Base-by-base conservation (phyloP, 2,329 filamentous ascomycete species). In the Harringtonia aguacate region DNA sequence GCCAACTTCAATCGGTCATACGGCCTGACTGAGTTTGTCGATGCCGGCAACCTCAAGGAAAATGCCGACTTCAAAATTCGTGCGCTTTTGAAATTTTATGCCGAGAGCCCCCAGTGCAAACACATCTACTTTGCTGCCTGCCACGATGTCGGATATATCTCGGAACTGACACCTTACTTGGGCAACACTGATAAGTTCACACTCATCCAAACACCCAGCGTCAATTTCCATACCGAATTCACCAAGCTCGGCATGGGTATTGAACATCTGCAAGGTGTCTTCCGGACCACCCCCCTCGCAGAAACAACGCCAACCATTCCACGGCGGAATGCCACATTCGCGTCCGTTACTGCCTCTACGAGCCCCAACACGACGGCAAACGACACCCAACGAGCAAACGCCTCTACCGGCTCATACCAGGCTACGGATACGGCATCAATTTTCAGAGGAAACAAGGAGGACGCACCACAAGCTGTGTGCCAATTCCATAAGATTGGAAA, bases 121-220 rank as follows among this genome's bases (percentile, higher is more conserved):
- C 77, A 80, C 54, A 77, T 83, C 30, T 75, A 74, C 53, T 75
- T 79, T 46, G 79, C 75, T 6, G 76, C 70, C 33, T 81, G 77
- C 52, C 76, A 81, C 50, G 74, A 81, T 51, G 64, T 64, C 21
- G 70, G 71, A 41, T 79, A 81, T 54, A 59, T 78, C 37, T 68
- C 72, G 8, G 66, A 78, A 39, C 61, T 82, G 22, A 70, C 66
- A 6, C 70, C 72, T 8, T 72, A 73, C 52, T 61, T 60, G 36
- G 69, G 68, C 36, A 64, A 67, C 46, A 56, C 59, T 8, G 65
- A 73, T 21, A 67, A 68, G 41, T 68, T 80, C 46, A 79, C 75
- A 1, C 68, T 80, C 12, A 56, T 81, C 36, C 67, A 67, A 46
- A 57, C 61, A 4, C 45, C 58, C 1, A 67, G 65, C n/a, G 58